phyloP scores from a whole-genome alignment of 768 basidiomycete species.

The Hydnum rufescens region DNA sequence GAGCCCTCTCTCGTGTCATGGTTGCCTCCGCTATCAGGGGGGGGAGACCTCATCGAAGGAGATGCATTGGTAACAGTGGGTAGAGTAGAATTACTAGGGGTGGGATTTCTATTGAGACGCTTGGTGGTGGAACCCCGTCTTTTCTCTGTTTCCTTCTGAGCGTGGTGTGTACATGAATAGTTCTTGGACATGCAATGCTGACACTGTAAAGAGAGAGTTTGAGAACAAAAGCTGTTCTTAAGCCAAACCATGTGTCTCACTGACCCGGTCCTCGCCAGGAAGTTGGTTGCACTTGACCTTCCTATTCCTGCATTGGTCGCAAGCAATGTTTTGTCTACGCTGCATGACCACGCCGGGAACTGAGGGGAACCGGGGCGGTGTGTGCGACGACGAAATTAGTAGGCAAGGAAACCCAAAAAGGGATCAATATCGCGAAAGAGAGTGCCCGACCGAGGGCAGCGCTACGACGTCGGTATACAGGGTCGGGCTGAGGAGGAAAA shows the following conservation, averaged over 20 bases:
- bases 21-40: too few relatives aligned
- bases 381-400: too few relatives aligned
- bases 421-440: too few relatives aligned
- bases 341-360: slow-evolving; percentile 18
- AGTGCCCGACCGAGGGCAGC: too few relatives aligned
- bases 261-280: slow-evolving; percentile 61
- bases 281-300: slow-evolving; percentile 80
- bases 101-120: not conserved
- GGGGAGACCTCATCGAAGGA: too few relatives aligned
- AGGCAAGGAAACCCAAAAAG: too few relatives aligned
- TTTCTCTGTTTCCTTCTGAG: not conserved
- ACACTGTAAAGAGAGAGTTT: slow-evolving; percentile 9
- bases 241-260: slow-evolving; percentile 35
- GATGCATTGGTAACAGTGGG: not conserved
- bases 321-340: slow-evolving; percentile 81
- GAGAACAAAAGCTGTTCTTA: slow-evolving; percentile 9
- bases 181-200: slow-evolving; percentile 77
- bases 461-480: too few relatives aligned
- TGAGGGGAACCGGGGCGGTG: slow-evolving; percentile 49
- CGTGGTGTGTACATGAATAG: slow-evolving; percentile 75
- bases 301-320: slow-evolving; percentile 77
- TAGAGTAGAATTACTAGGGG: not conserved
- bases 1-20: too few relatives aligned
- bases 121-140: not conserved
- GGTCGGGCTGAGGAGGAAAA: too few relatives aligned